Percentiles rank a stretch among this genome's conserved stretches.
phyloP scores from a whole-genome alignment of 176 grass and related monocot species.

The Oryza meyeriana region DNA sequence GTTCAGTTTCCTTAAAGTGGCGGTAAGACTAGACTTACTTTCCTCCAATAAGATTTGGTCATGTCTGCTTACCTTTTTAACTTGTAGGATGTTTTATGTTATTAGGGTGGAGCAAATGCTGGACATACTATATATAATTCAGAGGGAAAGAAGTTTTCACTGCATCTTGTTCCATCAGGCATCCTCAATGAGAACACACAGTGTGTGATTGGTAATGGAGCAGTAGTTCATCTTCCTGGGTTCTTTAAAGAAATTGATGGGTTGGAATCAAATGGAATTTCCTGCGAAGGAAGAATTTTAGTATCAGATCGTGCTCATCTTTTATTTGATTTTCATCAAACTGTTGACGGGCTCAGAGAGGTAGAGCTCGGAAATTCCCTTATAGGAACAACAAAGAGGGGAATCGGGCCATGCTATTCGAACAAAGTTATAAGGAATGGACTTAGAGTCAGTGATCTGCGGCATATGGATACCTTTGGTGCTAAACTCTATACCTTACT shows the following conservation, averaged over 20 bases:
- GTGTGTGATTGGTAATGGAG: slow-evolving; percentile 87
- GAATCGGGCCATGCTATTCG: slow-evolving; percentile 90
- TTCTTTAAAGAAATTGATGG: slow-evolving; percentile 85
- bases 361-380: slow-evolving; percentile 64
- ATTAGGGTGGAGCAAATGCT: slow-evolving; percentile 91
- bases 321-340: slow-evolving; percentile 92
- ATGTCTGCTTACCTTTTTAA: background rate
- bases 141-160: slow-evolving; percentile 81
- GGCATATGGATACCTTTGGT: slow-evolving; percentile 77
- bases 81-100: slow-evolving; percentile 7
- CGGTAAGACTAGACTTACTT: background rate
- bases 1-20: background rate
- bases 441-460: slow-evolving; percentile 68
- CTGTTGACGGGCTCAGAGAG: slow-evolving; percentile 83
- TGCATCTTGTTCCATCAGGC: slow-evolving; percentile 91
- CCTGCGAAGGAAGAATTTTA: slow-evolving; percentile 66
- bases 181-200: slow-evolving; percentile 81
- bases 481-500: slow-evolving; percentile 69
- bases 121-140: slow-evolving; percentile 98
- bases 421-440: slow-evolving; percentile 82
- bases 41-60: background rate
- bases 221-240: slow-evolving; percentile 84
- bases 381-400: slow-evolving; percentile 87
- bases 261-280: slow-evolving; percentile 72
- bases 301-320: slow-evolving; percentile 90